These are phyloP conservation scores for Polyporus arcularius DNA, from an alignment of 768 basidiomycete species.

Conservation along the genomic window DNA sequence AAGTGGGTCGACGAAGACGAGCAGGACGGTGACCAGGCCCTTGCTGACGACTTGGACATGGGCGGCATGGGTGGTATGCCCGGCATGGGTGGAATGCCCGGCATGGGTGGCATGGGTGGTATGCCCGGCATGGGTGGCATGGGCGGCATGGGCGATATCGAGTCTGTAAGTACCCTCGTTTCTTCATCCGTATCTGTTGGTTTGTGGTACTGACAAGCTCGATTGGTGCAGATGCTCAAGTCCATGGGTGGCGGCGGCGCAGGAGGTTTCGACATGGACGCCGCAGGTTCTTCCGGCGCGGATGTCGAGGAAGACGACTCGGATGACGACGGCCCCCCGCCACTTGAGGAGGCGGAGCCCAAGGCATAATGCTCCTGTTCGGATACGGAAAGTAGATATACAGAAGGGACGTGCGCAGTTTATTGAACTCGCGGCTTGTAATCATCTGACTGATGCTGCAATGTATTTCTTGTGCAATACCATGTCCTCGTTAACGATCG, in stretches of 20 bases:
- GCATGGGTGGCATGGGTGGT: constrained; percentile 27
- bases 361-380: constrained; percentile 35
- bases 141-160: constrained; percentile 60
- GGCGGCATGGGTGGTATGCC: constrained; percentile 38
- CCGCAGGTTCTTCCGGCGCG: constrained; percentile 23
- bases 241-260: constrained; percentile 32
- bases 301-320: constrained; percentile 43
- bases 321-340: constrained; percentile 73
- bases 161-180: constrained; percentile 46
- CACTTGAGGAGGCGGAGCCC: constrained; percentile 69
- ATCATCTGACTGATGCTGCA: constrained; percentile 13
- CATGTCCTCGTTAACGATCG: background rate
- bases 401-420: constrained; percentile 19
- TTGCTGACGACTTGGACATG: constrained; percentile 44
- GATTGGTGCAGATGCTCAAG: constrained; percentile 42
- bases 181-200: background rate
- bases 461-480: constrained; percentile 17
- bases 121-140: constrained; percentile 39
- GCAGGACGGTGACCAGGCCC: constrained; percentile 66
- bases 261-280: constrained; percentile 11
- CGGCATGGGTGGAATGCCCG: constrained; percentile 58
- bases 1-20: constrained; percentile 99
- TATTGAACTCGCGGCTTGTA: constrained; percentile 15
- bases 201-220: background rate
- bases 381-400: constrained; percentile 8